Base-by-base conservation (phyloP, 1,139 yeast species). In the Debaryomyces sp. region DNA sequence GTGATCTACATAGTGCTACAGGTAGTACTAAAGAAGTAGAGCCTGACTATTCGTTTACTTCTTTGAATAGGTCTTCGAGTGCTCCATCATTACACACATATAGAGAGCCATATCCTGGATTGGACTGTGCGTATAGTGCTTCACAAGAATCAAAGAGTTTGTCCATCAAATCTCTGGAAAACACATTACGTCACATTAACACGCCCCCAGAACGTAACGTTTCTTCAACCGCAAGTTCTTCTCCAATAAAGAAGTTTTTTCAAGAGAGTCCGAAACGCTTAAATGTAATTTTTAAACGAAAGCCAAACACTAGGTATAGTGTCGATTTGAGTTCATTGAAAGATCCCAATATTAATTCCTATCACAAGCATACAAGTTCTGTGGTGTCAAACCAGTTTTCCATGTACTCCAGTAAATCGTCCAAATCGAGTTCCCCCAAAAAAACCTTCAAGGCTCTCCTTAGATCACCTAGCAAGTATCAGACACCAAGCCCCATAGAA, bases 41-140 rank as follows among this genome's bases (percentile, higher is more conserved):
- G 4, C 36, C 44, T 23, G 42, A 50, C 26, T 55, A 59, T 2
- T 49, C 58, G 17, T 56, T 52, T 40, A 45, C 58, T 9, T 51
- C 56, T n/a, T 66, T 66, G 66, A 60, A 57, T 49, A 47, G 73
- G 29, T 68, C 77, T 1, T 56, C 59, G 33, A 70, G 77, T 58
- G 78, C 78, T 1, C 79, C 79, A 5, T 74, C 78, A 3, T 60
- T 74, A 34, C 74, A 74, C 50, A 72, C 78, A 2, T 73, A 62
- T 50, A 55, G 75, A 44, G 59, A 62, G 9, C 4, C 22, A 15
- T 7, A 13, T 10, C 13, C 36, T 5, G 23, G 22, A 13, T 21
- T 30, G 5, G 35, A 30, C 30, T 17, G 24, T 22, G 26, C 3
- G 12, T 12, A 30, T 13, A 30, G 18, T 12, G 21, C 10, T 35